Conservation (phyloP, 768 basidiomycete species). For the Phlebiopsis gigantea region DNA sequence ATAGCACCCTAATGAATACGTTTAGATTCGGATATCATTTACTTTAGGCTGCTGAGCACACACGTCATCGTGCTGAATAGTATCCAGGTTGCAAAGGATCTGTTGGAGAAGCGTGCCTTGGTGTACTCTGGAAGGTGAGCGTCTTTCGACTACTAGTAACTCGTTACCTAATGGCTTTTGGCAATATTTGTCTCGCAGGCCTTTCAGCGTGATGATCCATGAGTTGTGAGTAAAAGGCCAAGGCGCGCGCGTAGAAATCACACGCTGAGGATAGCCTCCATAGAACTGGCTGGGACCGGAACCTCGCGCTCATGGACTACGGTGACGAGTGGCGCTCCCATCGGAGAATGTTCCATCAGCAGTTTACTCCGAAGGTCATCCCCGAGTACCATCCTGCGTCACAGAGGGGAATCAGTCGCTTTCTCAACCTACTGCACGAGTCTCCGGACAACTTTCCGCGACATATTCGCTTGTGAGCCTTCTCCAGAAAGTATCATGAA, state of each 20-base stretch:
- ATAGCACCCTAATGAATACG: background rate
- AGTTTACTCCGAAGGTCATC: conserved; percentile 4
- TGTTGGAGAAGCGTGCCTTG: conserved; percentile 22
- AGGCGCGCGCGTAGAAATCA: too few relatives aligned
- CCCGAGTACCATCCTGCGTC: background rate
- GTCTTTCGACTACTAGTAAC: background rate
- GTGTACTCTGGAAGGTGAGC: conserved; percentile 17
- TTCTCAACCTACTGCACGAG: conserved; percentile 19
- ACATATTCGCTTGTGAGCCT: background rate
- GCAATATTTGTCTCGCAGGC: too few relatives aligned
- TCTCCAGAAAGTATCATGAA: too few relatives aligned
- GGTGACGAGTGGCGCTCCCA: conserved; percentile 7
- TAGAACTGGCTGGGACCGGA: conserved; percentile 10
- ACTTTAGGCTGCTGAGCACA: conserved; percentile 14
- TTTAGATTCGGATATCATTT: conserved; percentile 1
- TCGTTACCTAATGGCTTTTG: too few relatives aligned
- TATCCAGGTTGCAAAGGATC: conserved; percentile 15
- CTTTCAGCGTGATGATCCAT: background rate
- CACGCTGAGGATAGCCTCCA: background rate
- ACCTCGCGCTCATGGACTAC: conserved; percentile 4
- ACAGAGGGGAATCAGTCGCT: background rate
- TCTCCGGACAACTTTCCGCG: conserved; percentile 21
- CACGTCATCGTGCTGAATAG: conserved; percentile 21
- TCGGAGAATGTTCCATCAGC: conserved; percentile 7
- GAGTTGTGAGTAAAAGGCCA: background rate